Evolutionary conservation across 2,329 filamentous ascomycete genomes (phyloP), one percentile per base, ranked within the genome.

Genomic region (Trichoderma polysporum): DNA sequence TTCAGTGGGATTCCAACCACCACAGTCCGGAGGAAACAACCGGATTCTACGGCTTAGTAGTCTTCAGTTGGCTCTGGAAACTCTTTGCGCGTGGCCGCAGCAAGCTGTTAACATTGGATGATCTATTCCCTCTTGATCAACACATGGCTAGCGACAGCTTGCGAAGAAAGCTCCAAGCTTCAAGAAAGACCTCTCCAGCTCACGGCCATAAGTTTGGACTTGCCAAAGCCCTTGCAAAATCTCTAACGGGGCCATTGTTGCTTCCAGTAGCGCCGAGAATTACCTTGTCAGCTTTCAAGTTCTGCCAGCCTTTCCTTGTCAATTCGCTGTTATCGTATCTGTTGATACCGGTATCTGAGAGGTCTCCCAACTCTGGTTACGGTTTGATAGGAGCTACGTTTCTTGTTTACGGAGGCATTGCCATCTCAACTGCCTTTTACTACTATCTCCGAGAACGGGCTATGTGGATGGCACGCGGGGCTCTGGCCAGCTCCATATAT

Each of bases 271-370:
- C 71, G 3, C 77, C 78, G 1, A 70, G 77, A 29, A 65, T 80
- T 7, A 72, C 74, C 2, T 68, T 77, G 13, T 72, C 75, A 2
- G 77, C 73, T 5, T 78, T 80, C 64, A 75, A 68, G 5, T 77
- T 79, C 29, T 47, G 54, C 41, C 80, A 81, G 53, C 80, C 81
- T 0, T 79, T 83, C 27, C 77, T 83, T 39, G 79, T 83, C 62
- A 73, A 80, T 15, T 71, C 74, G 0, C 73, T 80, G 0, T 71
- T 83, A 0, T 66, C 70, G 2, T 79, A 79, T 47, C 73, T 83
- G 3, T 69, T 72, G 22, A 49, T 70, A 2, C 70, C 76, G 2
- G n/a, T 29, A 31, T 31, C 41, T 1, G 47, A 63, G 19, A 54
- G 49, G 3, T 22, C 33, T 0, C 68, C 68, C 0, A 78, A 75